Percentiles rank a stretch among this genome's conserved stretches.
Evolutionary conservation across 2,329 filamentous ascomycete genomes (phyloP).

Genomic region (Scytalidium lignicola): DNA sequence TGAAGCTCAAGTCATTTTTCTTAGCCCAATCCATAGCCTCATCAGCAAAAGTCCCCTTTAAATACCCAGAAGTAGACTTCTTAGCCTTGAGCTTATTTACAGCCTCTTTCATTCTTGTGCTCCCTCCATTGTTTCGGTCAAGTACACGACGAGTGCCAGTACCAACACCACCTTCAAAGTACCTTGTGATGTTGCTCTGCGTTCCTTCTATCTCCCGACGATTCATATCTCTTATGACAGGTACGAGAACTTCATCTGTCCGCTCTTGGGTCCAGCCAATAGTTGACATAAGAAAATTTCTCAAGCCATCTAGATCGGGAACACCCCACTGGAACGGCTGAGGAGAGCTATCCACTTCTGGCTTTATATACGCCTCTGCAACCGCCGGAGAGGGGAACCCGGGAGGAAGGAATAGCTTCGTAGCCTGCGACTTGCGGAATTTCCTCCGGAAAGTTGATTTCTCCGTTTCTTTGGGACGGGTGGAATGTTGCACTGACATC

Average conservation of each 20-base stretch:
- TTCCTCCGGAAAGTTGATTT: slow-evolving; percentile 72
- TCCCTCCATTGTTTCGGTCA: slow-evolving; percentile 62
- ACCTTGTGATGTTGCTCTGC: slow-evolving; percentile 93
- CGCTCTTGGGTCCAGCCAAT: slow-evolving; percentile 90
- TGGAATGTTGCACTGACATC: slow-evolving; percentile 65
- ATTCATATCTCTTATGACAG: slow-evolving; percentile 95
- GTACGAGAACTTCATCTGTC: slow-evolving; percentile 92
- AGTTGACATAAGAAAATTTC: slow-evolving; percentile 81
- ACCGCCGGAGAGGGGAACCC: slow-evolving; percentile 76
- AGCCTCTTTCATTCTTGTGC: slow-evolving; percentile 72
- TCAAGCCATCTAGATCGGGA: slow-evolving; percentile 80
- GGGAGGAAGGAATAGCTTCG: slow-evolving; percentile 80
- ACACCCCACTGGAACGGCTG: slow-evolving; percentile 93
- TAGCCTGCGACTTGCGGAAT: slow-evolving; percentile 72
- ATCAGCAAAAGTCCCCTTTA: slow-evolving; percentile 23
- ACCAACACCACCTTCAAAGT: slow-evolving; percentile 72
- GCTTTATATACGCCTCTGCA: slow-evolving; percentile 75
- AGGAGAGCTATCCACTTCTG: slow-evolving; percentile 75
- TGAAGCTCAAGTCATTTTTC: slow-evolving; percentile 25
- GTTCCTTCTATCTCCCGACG: slow-evolving; percentile 81
- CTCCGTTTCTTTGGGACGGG: slow-evolving; percentile 60
- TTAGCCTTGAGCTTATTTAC: slow-evolving; percentile 61
- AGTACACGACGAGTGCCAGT: slow-evolving; percentile 55
- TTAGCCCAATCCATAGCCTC: slow-evolving; percentile 26
- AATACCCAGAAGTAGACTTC: slow-evolving; percentile 12